Evolutionary conservation across 2,329 filamentous ascomycete species (phyloP), one percentile per base, ranked within the genome.

Genomic region (Colletotrichum endophyticum): DNA sequence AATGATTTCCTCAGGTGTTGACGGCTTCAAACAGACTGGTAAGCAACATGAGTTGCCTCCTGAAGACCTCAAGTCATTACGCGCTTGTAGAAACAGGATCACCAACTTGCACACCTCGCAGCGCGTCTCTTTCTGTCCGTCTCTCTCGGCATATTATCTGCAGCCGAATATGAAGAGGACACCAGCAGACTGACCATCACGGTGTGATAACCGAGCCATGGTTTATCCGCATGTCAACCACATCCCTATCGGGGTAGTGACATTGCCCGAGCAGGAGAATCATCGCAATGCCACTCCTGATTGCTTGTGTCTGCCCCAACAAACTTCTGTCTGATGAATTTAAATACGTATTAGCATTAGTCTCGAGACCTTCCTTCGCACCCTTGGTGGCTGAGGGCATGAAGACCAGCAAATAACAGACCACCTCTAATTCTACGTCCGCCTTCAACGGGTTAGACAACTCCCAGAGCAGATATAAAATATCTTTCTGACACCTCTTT

Each of bases 401-500:
- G 9, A 5, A 44, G 39, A n/a, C 9, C 5, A 11, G n/a, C 44
- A 22, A n/a, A 49, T n/a, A n/a, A n/a, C n/a, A n/a, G n/a, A n/a
- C n/a, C n/a, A n/a, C n/a, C 19, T 11, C 11, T 0, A 0, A 49
- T 6, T n/a, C 39, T 19, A n/a, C 39, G 7, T 2, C 39, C 8
- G 9, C 39, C 19, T 49, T n/a, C 19, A 4, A n/a, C 5, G 9
- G 19, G 6, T 49, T 11, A 12, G 39, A 49, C 39, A 49, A 4
- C 0, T 44, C 36, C 1, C 36, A 19, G 19, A 2, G 1, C 36
- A 49, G n/a, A 49, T 49, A 49, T 49, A 49, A 22, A 49, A 49
- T 0, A 0, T 2, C 4, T 49, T 22, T 13, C 11, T 13, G 0
- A 22, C n/a, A n/a, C n/a, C n/a, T 2, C 4, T 49, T 22, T 13